A percentile compares a stretch with the other conserved stretches of the same genome.
Conservation (phyloP, 2,329 filamentous ascomycete species). For the Microsporum audouinii region DNA sequence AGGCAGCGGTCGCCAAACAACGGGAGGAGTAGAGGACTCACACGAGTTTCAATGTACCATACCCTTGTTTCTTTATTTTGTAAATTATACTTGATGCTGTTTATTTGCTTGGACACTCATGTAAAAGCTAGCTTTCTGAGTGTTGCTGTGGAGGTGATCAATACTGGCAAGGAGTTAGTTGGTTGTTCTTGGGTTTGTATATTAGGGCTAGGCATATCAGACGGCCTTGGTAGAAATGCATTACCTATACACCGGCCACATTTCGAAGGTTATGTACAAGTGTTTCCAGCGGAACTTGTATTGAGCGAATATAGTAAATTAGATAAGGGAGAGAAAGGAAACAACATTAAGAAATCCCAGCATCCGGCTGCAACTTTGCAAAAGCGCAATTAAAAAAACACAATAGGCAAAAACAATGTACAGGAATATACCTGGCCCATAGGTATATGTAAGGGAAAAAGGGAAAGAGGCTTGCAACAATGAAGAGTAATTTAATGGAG, state of each 20-base stretch:
- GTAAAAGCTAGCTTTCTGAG: neutral
- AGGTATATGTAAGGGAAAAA: neutral
- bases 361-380: neutral
- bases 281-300: neutral
- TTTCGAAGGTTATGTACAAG: neutral
- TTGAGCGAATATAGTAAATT: neutral
- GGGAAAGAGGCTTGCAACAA: neutral
- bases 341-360: neutral
- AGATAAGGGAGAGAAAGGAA: neutral
- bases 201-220: neutral
- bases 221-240: neutral
- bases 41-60: constrained; percentile 6
- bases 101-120: neutral
- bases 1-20: constrained; percentile 34
- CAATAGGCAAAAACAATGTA: neutral
- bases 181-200: neutral
- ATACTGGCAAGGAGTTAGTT: constrained; percentile 5
- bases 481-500: no score
- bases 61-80: neutral
- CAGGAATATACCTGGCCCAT: neutral
- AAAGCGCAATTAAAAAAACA: neutral
- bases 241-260: neutral
- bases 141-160: neutral
- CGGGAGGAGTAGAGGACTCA: constrained; percentile 21
- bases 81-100: neutral